Conservation (phyloP, 306 rosid genomes). For the Canavalia gladiata region DNA sequence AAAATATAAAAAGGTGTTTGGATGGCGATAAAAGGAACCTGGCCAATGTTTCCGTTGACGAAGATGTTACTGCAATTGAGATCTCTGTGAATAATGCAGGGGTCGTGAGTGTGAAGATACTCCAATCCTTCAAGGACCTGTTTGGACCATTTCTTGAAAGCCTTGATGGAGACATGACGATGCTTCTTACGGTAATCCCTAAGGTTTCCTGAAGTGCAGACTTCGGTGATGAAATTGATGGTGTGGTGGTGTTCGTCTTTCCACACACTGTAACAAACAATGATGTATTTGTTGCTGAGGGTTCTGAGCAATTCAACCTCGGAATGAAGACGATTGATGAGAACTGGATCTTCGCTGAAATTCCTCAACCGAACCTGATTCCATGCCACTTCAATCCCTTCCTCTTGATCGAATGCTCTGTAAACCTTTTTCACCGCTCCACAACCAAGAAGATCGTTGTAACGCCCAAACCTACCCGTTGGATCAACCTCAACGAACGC, state of each 20-base stretch:
- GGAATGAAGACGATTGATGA: conserved; percentile 70
- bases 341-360: conserved; percentile 70
- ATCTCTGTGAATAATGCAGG: conserved; percentile 93
- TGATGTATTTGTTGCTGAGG: conserved; percentile 75
- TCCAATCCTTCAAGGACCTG: conserved; percentile 93
- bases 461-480: conserved; percentile 84
- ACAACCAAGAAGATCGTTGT: conserved; percentile 72
- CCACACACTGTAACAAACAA: conserved; percentile 86
- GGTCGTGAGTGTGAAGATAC: conserved; percentile 89
- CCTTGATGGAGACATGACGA: conserved; percentile 81
- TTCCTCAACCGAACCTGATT: conserved; percentile 80
- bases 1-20: no score
- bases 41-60: conserved; percentile 87
- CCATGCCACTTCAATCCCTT: conserved; percentile 97
- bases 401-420: conserved; percentile 88
- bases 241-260: conserved; percentile 66
- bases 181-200: conserved; percentile 90
- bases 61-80: conserved; percentile 97
- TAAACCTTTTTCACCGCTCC: conserved; percentile 95
- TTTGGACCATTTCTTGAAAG: conserved; percentile 94
- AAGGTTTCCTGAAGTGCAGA: conserved; percentile 86
- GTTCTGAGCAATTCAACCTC: conserved; percentile 78
- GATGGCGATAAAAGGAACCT: conserved; percentile 54
- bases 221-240: conserved; percentile 88
- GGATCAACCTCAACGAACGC: conserved; percentile 89